Evolutionary conservation across 768 basidiomycete species (phyloP).

Genomic region (Termitomyces sp.): DNA sequence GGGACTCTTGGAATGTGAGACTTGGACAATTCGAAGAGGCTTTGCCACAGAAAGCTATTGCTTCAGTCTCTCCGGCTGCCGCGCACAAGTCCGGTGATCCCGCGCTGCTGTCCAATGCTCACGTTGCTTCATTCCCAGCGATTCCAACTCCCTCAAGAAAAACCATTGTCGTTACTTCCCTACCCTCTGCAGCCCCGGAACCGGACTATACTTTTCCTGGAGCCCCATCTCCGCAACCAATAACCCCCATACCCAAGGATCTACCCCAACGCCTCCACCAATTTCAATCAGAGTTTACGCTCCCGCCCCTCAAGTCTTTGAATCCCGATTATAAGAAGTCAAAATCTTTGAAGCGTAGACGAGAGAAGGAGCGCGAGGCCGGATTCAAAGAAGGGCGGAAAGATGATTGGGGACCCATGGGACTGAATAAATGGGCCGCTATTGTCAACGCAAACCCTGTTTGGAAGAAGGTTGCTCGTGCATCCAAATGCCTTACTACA

Average conservation of each 20-base stretch:
- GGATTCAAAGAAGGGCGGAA: constrained; percentile 27
- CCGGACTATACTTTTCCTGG: constrained; percentile 13
- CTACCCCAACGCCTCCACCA: constrained; percentile 31
- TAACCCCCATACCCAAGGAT: constrained; percentile 12
- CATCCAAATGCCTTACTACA: constrained; percentile 75
- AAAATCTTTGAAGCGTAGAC: constrained; percentile 31
- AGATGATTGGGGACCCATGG: constrained; percentile 65
- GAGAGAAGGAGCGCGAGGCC: constrained; percentile 48
- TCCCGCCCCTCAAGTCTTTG: constrained; percentile 53
- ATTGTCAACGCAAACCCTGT: constrained; percentile 75
- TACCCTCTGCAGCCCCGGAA: constrained; percentile 7
- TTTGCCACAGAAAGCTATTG: neutral
- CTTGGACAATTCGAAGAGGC: neutral
- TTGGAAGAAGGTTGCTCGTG: constrained; percentile 62
- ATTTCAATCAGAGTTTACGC: constrained; percentile 45
- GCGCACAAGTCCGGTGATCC: neutral
- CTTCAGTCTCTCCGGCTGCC: neutral
- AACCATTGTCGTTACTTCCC: constrained; percentile 7
- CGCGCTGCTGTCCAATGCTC: neutral
- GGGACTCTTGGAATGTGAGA: neutral
- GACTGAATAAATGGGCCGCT: constrained; percentile 70
- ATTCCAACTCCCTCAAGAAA: constrained; percentile 3
- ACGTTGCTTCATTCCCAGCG: neutral
- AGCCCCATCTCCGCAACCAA: constrained; percentile 2
- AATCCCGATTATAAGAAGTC: constrained; percentile 50